Evolutionary conservation across 139 green algal species (phyloP).

Genomic region (Astrephomene gubernaculifera): DNA sequence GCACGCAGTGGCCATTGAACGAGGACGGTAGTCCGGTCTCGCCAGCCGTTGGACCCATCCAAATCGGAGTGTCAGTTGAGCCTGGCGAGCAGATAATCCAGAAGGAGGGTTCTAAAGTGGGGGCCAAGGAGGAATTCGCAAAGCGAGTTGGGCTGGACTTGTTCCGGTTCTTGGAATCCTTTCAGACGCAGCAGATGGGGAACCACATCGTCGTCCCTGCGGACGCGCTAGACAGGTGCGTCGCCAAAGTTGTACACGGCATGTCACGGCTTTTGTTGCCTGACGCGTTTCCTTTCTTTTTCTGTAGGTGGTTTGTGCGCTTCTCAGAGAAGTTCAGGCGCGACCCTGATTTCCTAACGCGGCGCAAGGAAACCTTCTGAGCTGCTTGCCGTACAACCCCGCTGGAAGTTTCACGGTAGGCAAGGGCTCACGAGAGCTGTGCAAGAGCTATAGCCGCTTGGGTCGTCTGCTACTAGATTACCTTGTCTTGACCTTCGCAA

Average conservation of each 20-base stretch:
- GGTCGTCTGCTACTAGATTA: too few species aligned
- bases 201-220: conserved; percentile 64
- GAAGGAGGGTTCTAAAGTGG: conserved; percentile 54
- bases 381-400: too few species aligned
- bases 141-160: conserved; percentile 70
- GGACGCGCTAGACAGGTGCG: conserved; percentile 63
- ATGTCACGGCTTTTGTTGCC: too few species aligned
- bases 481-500: too few species aligned
- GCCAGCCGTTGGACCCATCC: background rate
- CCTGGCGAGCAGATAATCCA: conserved; percentile 7
- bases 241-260: background rate
- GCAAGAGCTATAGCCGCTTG: too few species aligned
- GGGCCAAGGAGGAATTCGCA: conserved; percentile 67
- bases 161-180: conserved; percentile 68
- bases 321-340: conserved; percentile 67
- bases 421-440: too few species aligned
- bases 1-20: conserved; percentile 14
- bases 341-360: conserved; percentile 75
- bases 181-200: conserved; percentile 56
- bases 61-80: conserved; percentile 20
- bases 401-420: too few species aligned
- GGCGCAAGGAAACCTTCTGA: conserved; percentile 34
- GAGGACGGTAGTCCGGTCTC: background rate
- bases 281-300: background rate
- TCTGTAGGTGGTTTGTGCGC: conserved; percentile 56